These are phyloP conservation scores for Protea cynaroides DNA, from an alignment of 164 flowering plant species.

Conservation along the genomic window DNA sequence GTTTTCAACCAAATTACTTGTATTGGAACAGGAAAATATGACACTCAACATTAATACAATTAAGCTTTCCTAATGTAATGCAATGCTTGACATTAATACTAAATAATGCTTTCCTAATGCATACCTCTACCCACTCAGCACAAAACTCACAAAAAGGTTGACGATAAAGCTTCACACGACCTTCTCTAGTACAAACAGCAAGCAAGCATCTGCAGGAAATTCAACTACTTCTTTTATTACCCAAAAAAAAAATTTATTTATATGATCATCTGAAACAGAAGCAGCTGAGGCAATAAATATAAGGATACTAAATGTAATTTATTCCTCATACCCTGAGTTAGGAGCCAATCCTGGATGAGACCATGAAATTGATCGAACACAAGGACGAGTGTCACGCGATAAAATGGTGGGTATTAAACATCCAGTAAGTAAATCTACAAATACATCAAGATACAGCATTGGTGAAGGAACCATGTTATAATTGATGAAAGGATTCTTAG, in stretches of 20 bases:
- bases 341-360: conserved; percentile 76
- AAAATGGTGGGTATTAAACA: conserved; percentile 53
- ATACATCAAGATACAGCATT: background rate
- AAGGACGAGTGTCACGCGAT: conserved; percentile 54
- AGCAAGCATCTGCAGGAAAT: conserved; percentile 71
- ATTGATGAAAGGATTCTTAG: background rate
- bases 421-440: conserved; percentile 48
- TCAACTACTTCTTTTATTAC: background rate
- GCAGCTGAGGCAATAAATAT: background rate
- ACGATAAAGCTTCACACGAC: conserved; percentile 76
- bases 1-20: too few species aligned
- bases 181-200: conserved; percentile 81
- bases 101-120: conserved; percentile 4
- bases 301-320: too few species aligned
- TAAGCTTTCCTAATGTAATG: background rate
- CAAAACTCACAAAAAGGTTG: conserved; percentile 68
- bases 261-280: background rate
- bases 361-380: conserved; percentile 88
- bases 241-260: background rate
- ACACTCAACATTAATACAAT: background rate
- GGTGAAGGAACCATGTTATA: background rate
- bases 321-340: conserved; percentile 57
- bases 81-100: background rate
- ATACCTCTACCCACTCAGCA: conserved; percentile 91
- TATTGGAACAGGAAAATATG: too few species aligned